phyloP scores from a whole-genome alignment of 129 eudicot species.

The Pseudognaphalium luteoalbum region DNA sequence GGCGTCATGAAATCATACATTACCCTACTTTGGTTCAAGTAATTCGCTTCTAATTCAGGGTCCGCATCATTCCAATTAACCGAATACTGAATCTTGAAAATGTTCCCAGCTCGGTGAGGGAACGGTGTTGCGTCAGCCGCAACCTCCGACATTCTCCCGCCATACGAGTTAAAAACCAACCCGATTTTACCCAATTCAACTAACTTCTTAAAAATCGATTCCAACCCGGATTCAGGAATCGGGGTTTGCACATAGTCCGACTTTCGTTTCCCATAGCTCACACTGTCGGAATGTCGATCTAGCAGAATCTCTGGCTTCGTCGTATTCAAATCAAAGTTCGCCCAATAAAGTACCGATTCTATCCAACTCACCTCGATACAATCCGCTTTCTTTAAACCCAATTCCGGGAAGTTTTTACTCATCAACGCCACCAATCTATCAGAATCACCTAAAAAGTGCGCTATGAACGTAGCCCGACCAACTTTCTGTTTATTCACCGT shows the following conservation, averaged over 20 bases:
- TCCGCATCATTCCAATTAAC: slow-evolving; percentile 43
- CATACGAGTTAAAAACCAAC: slow-evolving; percentile 47
- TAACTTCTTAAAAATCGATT: slow-evolving; percentile 25
- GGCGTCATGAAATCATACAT: slow-evolving; percentile 53
- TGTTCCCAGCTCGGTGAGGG: slow-evolving; percentile 54
- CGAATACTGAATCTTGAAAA: slow-evolving; percentile 48
- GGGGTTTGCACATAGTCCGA: slow-evolving; percentile 47
- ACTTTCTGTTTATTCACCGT: slow-evolving; percentile 24
- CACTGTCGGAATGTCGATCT: slow-evolving; percentile 20
- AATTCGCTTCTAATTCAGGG: slow-evolving; percentile 19
- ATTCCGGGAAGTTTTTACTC: slow-evolving; percentile 40
- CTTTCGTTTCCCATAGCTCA: slow-evolving; percentile 36
- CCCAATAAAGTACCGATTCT: slow-evolving; percentile 42
- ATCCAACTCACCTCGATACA: slow-evolving; percentile 51
- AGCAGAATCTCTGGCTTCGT: slow-evolving; percentile 38
- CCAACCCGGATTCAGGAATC: slow-evolving; percentile 37
- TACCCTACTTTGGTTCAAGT: slow-evolving; percentile 37
- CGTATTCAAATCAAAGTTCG: slow-evolving; percentile 34
- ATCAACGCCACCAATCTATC: slow-evolving; percentile 29
- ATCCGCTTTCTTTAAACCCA: slow-evolving; percentile 36
- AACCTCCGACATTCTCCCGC: slow-evolving; percentile 50
- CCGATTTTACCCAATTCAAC: slow-evolving; percentile 30
- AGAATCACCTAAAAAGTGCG: slow-evolving; percentile 44
- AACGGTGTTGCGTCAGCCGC: slow-evolving; percentile 39
- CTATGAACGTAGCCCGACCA: slow-evolving; percentile 38